Evolutionary conservation across 2,329 filamentous ascomycete genomes (phyloP).

Genomic region (Trichoderma sp.): DNA sequence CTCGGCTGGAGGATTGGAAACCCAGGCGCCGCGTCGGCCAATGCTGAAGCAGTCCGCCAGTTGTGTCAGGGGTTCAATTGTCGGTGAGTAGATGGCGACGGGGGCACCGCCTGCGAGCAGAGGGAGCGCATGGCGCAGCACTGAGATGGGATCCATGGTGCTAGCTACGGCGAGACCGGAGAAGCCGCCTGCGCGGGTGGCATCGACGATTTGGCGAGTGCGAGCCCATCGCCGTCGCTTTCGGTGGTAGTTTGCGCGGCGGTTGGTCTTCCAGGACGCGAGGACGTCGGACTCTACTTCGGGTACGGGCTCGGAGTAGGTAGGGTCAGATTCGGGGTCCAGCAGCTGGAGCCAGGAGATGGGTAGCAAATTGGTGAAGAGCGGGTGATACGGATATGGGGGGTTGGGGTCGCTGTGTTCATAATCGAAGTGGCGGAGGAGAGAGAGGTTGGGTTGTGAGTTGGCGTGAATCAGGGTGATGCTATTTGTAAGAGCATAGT

Average conservation of each 20-base stretch:
- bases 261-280: constrained; percentile 75
- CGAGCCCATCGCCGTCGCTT: constrained; percentile 84
- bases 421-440: constrained; percentile 88
- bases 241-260: constrained; percentile 82
- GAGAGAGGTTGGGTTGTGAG: constrained; percentile 82
- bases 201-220: constrained; percentile 72
- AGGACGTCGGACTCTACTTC: constrained; percentile 63
- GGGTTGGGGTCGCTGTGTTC: constrained; percentile 68
- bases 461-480: constrained; percentile 81
- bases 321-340: constrained; percentile 72
- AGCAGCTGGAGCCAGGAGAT: constrained; percentile 93
- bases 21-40: constrained; percentile 76
- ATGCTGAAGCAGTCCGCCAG: constrained; percentile 86
- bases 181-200: constrained; percentile 75
- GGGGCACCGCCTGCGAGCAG: constrained; percentile 81
- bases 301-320: constrained; percentile 70
- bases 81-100: constrained; percentile 82
- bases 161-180: constrained; percentile 82
- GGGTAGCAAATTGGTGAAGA: constrained; percentile 78
- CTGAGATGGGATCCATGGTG: constrained; percentile 76
- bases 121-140: constrained; percentile 76
- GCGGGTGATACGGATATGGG: constrained; percentile 69
- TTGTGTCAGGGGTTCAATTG: constrained; percentile 75
- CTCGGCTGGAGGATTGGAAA: constrained; percentile 55
- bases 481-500: constrained; percentile 72